phyloP scores from a whole-genome alignment of 768 basidiomycete genomes.

The Agaricus sinodeliciosus region DNA sequence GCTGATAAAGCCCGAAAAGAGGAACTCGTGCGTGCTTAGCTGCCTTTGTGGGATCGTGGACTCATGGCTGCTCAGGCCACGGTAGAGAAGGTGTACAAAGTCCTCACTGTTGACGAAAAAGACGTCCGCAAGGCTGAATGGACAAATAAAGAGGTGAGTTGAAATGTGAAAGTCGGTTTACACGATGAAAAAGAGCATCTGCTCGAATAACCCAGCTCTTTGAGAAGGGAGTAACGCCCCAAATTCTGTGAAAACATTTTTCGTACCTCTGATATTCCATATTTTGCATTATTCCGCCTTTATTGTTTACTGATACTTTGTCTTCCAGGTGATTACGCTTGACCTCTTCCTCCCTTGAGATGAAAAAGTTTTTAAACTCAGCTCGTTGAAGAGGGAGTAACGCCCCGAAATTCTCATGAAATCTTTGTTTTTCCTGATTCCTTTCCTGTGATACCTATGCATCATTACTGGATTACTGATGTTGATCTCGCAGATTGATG shows the following conservation, averaged over 20 bases:
- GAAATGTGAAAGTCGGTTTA: background rate
- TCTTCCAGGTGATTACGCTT: slow-evolving; percentile 2
- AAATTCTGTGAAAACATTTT: slow-evolving; percentile 58
- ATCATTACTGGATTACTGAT: slow-evolving; percentile 11
- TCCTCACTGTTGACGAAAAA: slow-evolving; percentile 72
- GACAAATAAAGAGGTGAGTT: slow-evolving; percentile 91
- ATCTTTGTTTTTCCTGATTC: slow-evolving; percentile 29
- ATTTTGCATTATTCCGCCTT: slow-evolving; percentile 21
- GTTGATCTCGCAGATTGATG: slow-evolving; percentile 58
- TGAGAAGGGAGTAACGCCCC: slow-evolving; percentile 93
- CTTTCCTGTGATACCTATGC: background rate
- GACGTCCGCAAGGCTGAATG: slow-evolving; percentile 93
- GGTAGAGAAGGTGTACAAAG: slow-evolving; percentile 79
- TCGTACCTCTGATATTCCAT: slow-evolving; percentile 37
- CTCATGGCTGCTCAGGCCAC: slow-evolving; percentile 45
- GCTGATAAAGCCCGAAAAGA: slow-evolving; percentile 96
- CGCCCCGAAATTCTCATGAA: slow-evolving; percentile 72
- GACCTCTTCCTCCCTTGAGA: slow-evolving; percentile 19
- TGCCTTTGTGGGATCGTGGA: background rate
- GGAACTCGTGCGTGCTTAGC: slow-evolving; percentile 62
- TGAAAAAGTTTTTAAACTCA: slow-evolving; percentile 80
- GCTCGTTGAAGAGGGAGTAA: slow-evolving; percentile 95
- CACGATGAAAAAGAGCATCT: slow-evolving; percentile 55
- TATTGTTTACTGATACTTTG: background rate
- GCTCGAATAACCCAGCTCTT: slow-evolving; percentile 80